Percentiles rank a stretch among this genome's conserved stretches.
Conservation (phyloP, 2,329 filamentous ascomycete species). For the Verticillium longisporum region DNA sequence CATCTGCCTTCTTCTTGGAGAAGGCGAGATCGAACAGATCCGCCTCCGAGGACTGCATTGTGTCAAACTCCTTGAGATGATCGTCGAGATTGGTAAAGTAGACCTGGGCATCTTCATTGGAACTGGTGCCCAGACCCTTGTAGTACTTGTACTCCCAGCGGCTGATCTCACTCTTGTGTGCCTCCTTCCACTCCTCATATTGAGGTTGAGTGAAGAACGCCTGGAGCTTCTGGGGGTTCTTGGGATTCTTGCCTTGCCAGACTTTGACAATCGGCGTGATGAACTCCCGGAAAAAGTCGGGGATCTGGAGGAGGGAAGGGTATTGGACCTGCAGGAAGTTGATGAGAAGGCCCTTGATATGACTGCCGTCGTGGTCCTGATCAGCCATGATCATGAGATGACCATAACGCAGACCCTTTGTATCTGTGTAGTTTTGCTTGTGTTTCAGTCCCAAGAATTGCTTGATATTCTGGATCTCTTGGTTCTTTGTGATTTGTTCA, state of each 20-base stretch:
- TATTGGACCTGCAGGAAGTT: constrained; percentile 97
- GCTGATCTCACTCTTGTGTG: constrained; percentile 60
- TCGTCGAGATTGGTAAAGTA: constrained; percentile 94
- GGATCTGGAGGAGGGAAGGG: constrained; percentile 82
- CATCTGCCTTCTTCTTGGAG: constrained; percentile 98
- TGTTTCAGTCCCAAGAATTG: constrained; percentile 96
- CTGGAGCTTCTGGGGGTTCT: constrained; percentile 68
- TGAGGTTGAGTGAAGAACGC: constrained; percentile 97
- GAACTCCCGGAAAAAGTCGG: constrained; percentile 91
- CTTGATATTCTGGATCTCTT: constrained; percentile 98
- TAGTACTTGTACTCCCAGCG: constrained; percentile 97
- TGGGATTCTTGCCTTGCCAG: constrained; percentile 84
- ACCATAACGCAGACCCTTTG: constrained; percentile 83
- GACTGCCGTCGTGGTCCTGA: constrained; percentile 99
- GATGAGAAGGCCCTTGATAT: constrained; percentile 97
- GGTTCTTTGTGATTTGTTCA: constrained; percentile 94
- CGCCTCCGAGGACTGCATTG: constrained; percentile 76
- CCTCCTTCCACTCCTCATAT: constrained; percentile 84
- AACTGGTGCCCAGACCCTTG: constrained; percentile 97
- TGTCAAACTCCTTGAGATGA: constrained; percentile 87
- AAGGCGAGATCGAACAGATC: constrained; percentile 90
- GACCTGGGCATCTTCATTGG: constrained; percentile 82
- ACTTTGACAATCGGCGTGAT: constrained; percentile 98
- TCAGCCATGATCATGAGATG: constrained; percentile 99
- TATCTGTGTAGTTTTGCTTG: constrained; percentile 91